phyloP scores from a whole-genome alignment of 179 eudicot genomes.

The Vitellaria paradoxa region DNA sequence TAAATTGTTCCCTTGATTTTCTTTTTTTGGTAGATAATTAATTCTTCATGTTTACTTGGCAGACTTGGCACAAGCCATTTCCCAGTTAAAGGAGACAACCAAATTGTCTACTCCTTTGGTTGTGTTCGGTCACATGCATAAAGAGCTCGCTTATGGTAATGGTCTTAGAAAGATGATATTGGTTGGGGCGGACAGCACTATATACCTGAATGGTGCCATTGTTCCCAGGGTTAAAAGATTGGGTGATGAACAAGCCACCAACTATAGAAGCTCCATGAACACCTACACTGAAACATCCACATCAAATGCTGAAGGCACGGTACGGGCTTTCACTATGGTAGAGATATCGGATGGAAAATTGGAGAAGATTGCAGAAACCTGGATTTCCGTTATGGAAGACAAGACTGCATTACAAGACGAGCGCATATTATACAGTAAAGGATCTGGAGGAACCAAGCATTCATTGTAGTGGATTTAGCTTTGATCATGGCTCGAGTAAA shows the following conservation, averaged over 20 bases:
- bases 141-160: conserved; percentile 52
- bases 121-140: conserved; percentile 97
- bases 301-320: conserved; percentile 30
- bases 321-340: conserved; percentile 72
- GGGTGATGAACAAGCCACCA: conserved; percentile 21
- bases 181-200: conserved; percentile 54
- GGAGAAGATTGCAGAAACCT: conserved; percentile 65
- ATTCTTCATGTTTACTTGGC: conserved; percentile 2
- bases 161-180: conserved; percentile 78
- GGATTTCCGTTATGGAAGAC: conserved; percentile 66
- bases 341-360: conserved; percentile 50
- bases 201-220: conserved; percentile 84
- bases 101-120: conserved; percentile 61
- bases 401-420: conserved; percentile 44
- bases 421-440: conserved; percentile 36
- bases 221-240: conserved; percentile 71
- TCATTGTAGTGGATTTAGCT: neutral
- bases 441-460: conserved; percentile 1
- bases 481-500: neutral
- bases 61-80: conserved; percentile 74
- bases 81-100: conserved; percentile 56
- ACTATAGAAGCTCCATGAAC: conserved; percentile 13
- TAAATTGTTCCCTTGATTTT: neutral
- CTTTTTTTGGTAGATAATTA: neutral
- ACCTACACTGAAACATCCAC: neutral